These are phyloP conservation scores for Ruellia speciosa DNA, from an alignment of 305 asterid species.

Conservation along the genomic window DNA sequence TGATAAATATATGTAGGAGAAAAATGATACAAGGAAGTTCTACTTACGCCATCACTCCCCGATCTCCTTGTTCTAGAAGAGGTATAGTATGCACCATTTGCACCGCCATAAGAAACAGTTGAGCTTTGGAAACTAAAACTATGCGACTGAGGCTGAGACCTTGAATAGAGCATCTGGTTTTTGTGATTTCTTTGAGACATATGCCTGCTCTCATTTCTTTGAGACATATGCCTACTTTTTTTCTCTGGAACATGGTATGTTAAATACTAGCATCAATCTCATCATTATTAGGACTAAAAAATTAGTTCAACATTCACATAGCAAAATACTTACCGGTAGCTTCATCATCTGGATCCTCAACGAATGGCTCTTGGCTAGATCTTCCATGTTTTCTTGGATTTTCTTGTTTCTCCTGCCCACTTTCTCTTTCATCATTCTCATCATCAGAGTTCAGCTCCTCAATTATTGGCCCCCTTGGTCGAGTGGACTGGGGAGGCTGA, in stretches of 20 bases:
- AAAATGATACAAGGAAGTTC: constrained; percentile 5
- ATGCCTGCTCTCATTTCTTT: constrained; percentile 34
- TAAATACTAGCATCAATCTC: background rate
- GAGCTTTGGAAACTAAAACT: constrained; percentile 78
- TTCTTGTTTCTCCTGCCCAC: constrained; percentile 25
- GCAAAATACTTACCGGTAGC: constrained; percentile 40
- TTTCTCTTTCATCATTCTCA: constrained; percentile 43
- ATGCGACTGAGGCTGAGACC: constrained; percentile 45
- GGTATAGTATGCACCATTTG: constrained; percentile 65
- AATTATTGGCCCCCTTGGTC: constrained; percentile 62
- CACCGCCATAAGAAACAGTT: constrained; percentile 71
- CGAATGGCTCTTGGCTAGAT: constrained; percentile 52
- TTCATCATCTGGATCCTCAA: constrained; percentile 69
- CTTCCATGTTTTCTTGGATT: constrained; percentile 73
- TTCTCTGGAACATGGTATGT: constrained; percentile 33
- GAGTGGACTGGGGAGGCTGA: constrained; percentile 36
- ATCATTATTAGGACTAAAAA: background rate
- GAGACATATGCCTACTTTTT: constrained; percentile 44
- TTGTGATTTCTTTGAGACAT: constrained; percentile 34
- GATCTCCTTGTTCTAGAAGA: constrained; percentile 61
- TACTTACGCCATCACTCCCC: constrained; percentile 83
- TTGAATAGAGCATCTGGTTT: constrained; percentile 27
- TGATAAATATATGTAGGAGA: background rate
- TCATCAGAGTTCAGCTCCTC: constrained; percentile 87
- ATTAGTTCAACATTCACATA: background rate